Evolutionary conservation across 495 filamentous ascomycete genomes (phyloP), one percentile per base, ranked within the genome.

Genomic region (Aspergillus diversus): DNA sequence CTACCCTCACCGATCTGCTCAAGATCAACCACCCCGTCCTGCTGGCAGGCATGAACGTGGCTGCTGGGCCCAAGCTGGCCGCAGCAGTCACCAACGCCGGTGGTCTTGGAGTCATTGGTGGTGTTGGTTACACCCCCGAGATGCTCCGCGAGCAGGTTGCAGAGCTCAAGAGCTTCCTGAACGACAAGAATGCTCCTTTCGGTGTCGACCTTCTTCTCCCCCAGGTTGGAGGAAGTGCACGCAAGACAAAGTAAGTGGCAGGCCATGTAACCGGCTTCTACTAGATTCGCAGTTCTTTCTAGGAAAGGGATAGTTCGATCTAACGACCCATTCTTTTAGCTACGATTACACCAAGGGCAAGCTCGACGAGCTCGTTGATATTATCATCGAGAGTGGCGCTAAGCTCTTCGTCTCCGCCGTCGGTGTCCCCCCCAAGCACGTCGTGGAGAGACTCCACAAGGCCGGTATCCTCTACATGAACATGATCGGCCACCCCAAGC

Each of bases 321-420:
- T 70, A 72, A 77, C 60, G 33, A 48, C 48, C n/a, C 21, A 60
- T 39, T 39, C 6, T 57, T 33, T 46, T 71, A 97, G 95, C 86
- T 97, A 99, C 79, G 95, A 99, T 80, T 99, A 99, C 84, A 99
- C 95, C 71, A 97, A 99, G 82, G 95, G 95, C 73, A 98, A 98
- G 82, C 90, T 99, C 55, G 83, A 92, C 76, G 89, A 96, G 71
- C 86, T 99, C 48, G 80, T 97, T 75, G 88, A 92, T 74, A 93
- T 96, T 68, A 89, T 97, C 78, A 96, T 99, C 78, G 88, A 93
- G 71, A 90, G 87, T 58, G 91, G 91, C 58, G 91, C 93, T 60
- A 91, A 88, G 79, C 86, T 98, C 59, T 99, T 99, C 79, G 96
- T 99, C 71, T 96, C 90, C 66, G 95, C 95, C 72, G 91, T 99